These are phyloP conservation scores for Penicillium flavigenum DNA, from an alignment of 495 filamentous ascomycete genomes.

Conservation along the genomic window DNA sequence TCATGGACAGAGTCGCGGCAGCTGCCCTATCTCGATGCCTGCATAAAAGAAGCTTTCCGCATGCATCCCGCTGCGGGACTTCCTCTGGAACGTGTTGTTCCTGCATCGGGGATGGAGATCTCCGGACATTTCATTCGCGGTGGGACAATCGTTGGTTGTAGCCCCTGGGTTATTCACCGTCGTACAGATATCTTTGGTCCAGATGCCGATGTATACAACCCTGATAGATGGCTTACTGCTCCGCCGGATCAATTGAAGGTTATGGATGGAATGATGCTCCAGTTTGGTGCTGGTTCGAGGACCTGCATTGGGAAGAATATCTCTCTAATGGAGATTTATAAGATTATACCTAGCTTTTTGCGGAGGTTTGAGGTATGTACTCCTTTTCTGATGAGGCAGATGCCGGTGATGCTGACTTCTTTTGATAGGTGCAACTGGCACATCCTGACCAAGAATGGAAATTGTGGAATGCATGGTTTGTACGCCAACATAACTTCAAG, in stretches of 20 bases:
- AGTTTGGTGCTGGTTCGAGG: constrained; percentile 33
- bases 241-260: background rate
- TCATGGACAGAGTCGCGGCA: constrained; percentile 59
- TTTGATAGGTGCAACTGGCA: background rate
- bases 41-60: constrained; percentile 67
- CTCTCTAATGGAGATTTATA: constrained; percentile 31
- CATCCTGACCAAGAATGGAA: background rate
- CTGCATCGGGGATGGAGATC: background rate
- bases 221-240: constrained; percentile 21
- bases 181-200: constrained; percentile 19
- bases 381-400: background rate
- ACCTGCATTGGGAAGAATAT: constrained; percentile 39
- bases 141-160: constrained; percentile 37
- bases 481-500: constrained; percentile 1
- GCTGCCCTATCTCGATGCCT: constrained; percentile 63
- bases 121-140: constrained; percentile 4
- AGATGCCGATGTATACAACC: constrained; percentile 20
- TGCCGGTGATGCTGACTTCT: background rate
- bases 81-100: constrained; percentile 46
- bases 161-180: constrained; percentile 22
- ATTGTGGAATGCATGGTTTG: constrained; percentile 5
- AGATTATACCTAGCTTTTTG: constrained; percentile 36
- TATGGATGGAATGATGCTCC: constrained; percentile 20
- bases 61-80: constrained; percentile 60
- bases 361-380: constrained; percentile 17